Base-by-base conservation (phyloP, 1,284 basidiomycete species). In the Mycosarcoma mackinlayi region DNA sequence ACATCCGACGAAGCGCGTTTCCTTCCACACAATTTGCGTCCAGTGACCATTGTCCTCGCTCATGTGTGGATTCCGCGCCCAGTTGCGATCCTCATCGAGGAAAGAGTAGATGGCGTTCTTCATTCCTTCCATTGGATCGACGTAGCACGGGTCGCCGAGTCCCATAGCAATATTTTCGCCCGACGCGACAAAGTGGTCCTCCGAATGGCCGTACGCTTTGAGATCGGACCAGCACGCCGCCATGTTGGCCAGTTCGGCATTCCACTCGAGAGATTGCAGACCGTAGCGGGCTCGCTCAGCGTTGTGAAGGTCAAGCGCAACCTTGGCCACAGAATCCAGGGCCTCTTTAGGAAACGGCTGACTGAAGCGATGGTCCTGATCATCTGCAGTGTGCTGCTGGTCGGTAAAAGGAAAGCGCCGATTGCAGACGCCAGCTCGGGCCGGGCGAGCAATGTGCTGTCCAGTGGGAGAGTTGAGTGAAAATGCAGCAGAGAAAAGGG, bases 201-300 rank as follows among this genome's bases (percentile, higher is more conserved):
- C 52, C 23, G 69, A 72, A 41, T 72, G 69, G 13, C 69, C 69
- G 34, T 72, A 72, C 9, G 69, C 59, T 39, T 72, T 72, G 18
- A 72, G 57, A 16, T 72, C 69, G 13, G 69, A 64, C 69, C 69
- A 72, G 53, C 69, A 72, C 16, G 69, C 53, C 0, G 69, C 69
- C 60, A 72, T 67, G 46, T 72, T 66, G 60, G 69, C 69, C 6
- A 72, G 60, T 42, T 72, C 69, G 5, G 35, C 45, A n/a, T 61
- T 72, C 69, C 69, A 72, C 50, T 59, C 51, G 23, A 72, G 45
- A 2, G 45, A 44, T 2, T 11, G 34, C 8, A 63, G 39, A 6
- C 54, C 52, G 37, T 72, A 72, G 23, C 64, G 55, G 10, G 35
- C 55, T 1, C 69, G 42, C 40, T 72, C 69, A 6, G 19, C 21